phyloP scores from a whole-genome alignment of 768 basidiomycete species.

The Rhodotorula toruloides region DNA sequence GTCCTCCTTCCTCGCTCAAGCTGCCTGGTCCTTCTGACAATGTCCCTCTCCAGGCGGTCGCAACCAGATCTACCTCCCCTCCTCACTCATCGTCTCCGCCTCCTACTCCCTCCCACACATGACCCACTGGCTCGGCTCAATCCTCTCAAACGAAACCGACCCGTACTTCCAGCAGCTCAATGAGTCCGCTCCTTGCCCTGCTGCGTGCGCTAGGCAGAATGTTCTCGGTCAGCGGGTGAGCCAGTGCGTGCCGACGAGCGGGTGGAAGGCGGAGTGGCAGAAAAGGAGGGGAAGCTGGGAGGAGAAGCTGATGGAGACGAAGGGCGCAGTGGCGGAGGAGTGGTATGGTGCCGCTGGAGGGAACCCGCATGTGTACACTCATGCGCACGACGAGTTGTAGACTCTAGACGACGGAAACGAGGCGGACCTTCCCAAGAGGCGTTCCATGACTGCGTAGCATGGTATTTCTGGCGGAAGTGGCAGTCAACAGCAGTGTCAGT shows the following conservation, averaged over 20 bases:
- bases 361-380: not conserved
- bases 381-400: conserved; percentile 26
- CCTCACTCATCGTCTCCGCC: conserved; percentile 41
- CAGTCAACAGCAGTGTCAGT: no score
- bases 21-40: not conserved
- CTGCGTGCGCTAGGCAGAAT: conserved; percentile 9
- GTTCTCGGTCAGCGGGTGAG: not conserved
- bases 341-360: no score
- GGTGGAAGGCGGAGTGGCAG: conserved; percentile 19
- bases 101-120: conserved; percentile 40
- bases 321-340: not conserved
- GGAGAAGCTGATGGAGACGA: conserved; percentile 11
- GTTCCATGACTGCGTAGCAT: no score
- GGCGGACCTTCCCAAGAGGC: no score
- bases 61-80: conserved; percentile 45
- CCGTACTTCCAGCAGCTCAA: conserved; percentile 30
- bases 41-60: conserved; percentile 29
- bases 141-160: conserved; percentile 37
- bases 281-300: conserved; percentile 18
- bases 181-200: conserved; percentile 26
- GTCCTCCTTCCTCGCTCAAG: conserved; percentile 1
- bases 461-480: no score
- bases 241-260: not conserved
- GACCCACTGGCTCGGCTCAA: conserved; percentile 28
- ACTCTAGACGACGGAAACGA: not conserved